Percentiles rank a stretch among this genome's conserved stretches.
Evolutionary conservation across 2,329 filamentous ascomycete species (phyloP).

Genomic region (Cytospora piceicola): DNA sequence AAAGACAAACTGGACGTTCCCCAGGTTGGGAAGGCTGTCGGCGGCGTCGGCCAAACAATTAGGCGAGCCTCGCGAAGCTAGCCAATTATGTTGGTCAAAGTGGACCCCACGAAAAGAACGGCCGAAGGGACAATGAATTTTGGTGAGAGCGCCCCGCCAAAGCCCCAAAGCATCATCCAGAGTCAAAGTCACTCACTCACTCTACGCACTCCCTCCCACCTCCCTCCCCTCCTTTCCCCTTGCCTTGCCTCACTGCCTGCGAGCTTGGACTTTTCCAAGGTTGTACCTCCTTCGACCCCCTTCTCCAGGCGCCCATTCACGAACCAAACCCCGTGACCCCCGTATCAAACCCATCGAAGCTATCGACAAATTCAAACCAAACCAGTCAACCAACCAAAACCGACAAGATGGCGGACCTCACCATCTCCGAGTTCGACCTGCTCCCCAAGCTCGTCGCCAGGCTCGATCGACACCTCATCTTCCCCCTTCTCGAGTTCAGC

Average conservation of each 20-base stretch:
- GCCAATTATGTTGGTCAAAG: conserved; percentile 14
- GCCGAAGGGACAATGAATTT: conserved; percentile 28
- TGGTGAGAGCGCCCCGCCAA: conserved; percentile 27
- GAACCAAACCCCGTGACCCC: neutral
- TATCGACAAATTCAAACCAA: neutral
- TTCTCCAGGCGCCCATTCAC: neutral
- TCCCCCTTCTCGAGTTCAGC: conserved; percentile 92
- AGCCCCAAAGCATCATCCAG: conserved; percentile 18
- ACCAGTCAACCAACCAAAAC: conserved; percentile 7
- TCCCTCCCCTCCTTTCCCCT: neutral
- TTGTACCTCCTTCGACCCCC: neutral
- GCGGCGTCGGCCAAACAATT: conserved; percentile 25
- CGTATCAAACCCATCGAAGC: neutral
- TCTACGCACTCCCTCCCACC: conserved; percentile 2
- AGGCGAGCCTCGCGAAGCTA: conserved; percentile 16
- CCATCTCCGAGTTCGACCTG: conserved; percentile 49
- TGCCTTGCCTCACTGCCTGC: neutral
- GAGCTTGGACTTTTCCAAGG: conserved; percentile 1
- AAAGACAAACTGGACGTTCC: neutral
- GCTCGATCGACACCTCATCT: conserved; percentile 95
- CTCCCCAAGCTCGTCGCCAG: conserved; percentile 87
- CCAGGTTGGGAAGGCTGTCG: neutral
- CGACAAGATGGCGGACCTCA: conserved; percentile 27
- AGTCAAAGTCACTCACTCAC: conserved; percentile 18
- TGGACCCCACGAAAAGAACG: conserved; percentile 30